phyloP scores from a whole-genome alignment of 2,329 filamentous ascomycete species.

The Eutypella sp. region DNA sequence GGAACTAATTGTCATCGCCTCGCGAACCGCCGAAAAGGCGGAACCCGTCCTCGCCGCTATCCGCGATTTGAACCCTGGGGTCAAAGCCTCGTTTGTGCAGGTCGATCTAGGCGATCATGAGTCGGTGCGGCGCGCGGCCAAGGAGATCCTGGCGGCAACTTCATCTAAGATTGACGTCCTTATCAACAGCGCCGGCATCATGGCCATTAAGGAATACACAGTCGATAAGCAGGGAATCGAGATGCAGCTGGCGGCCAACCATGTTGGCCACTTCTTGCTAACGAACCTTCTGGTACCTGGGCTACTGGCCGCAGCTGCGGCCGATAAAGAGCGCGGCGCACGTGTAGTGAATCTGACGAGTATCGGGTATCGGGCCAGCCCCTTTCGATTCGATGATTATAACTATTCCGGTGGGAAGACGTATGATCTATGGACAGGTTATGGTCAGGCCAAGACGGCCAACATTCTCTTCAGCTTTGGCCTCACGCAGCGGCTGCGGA shows the following conservation, averaged over 20 bases:
- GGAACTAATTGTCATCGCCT: constrained; percentile 19
- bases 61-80: constrained; percentile 12
- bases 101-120: constrained; percentile 18
- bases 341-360: constrained; percentile 39
- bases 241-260: constrained; percentile 41
- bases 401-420: constrained; percentile 31
- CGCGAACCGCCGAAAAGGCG: constrained; percentile 16
- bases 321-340: constrained; percentile 19
- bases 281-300: constrained; percentile 40
- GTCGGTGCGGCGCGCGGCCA: constrained; percentile 14
- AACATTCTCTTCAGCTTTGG: constrained; percentile 37
- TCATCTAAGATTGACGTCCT: constrained; percentile 18
- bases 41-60: constrained; percentile 16
- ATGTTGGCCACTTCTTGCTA: constrained; percentile 44
- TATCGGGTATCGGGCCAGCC: constrained; percentile 31
- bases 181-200: constrained; percentile 18
- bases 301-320: constrained; percentile 29
- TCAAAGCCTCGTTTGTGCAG: constrained; percentile 18
- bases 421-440: constrained; percentile 37
- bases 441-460: constrained; percentile 44
- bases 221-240: constrained; percentile 27
- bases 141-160: constrained; percentile 11
- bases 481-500: constrained; percentile 26
- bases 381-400: constrained; percentile 38
- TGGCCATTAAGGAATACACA: constrained; percentile 19